Evolutionary conservation across 2,329 filamentous ascomycete species (phyloP).

Genomic region (Allantophomopsis lycopodina): DNA sequence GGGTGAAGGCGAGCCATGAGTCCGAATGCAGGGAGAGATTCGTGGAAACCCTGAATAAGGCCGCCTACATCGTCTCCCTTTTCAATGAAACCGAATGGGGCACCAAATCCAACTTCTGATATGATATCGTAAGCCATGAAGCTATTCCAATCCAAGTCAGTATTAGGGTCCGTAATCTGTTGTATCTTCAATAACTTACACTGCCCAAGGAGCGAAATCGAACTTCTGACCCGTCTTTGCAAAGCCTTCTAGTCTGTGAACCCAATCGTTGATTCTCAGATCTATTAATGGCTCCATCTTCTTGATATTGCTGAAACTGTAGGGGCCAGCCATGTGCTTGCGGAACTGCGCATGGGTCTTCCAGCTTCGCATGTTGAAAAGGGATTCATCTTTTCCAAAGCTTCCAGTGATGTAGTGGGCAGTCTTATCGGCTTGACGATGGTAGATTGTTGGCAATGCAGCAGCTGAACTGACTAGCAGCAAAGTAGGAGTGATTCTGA

Average conservation of each 20-base stretch:
- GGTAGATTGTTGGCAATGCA: conserved; percentile 41
- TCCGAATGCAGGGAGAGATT: conserved; percentile 34
- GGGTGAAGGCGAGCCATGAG: conserved; percentile 36
- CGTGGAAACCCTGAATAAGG: conserved; percentile 39
- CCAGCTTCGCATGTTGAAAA: conserved; percentile 43
- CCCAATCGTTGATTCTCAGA: conserved; percentile 32
- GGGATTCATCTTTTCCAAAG: conserved; percentile 37
- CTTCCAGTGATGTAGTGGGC: conserved; percentile 43
- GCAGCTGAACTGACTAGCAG: conserved; percentile 36
- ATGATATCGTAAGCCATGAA: conserved; percentile 45
- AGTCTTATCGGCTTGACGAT: conserved; percentile 39
- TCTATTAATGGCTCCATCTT: conserved; percentile 45
- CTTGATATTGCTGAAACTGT: conserved; percentile 40
- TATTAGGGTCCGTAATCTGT: not conserved
- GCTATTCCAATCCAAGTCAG: conserved; percentile 7
- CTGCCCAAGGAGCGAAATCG: conserved; percentile 41
- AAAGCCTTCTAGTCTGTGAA: conserved; percentile 31
- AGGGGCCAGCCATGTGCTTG: conserved; percentile 38
- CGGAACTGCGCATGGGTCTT: conserved; percentile 34
- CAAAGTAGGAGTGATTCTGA: conserved; percentile 37
- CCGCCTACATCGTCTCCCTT: conserved; percentile 35
- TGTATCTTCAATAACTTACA: conserved; percentile 16
- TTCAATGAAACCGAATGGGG: conserved; percentile 39
- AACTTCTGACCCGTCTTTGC: conserved; percentile 27
- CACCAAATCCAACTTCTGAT: conserved; percentile 39